Base-by-base conservation (phyloP, 140 eudicot species). In the Senecio squalidus region DNA sequence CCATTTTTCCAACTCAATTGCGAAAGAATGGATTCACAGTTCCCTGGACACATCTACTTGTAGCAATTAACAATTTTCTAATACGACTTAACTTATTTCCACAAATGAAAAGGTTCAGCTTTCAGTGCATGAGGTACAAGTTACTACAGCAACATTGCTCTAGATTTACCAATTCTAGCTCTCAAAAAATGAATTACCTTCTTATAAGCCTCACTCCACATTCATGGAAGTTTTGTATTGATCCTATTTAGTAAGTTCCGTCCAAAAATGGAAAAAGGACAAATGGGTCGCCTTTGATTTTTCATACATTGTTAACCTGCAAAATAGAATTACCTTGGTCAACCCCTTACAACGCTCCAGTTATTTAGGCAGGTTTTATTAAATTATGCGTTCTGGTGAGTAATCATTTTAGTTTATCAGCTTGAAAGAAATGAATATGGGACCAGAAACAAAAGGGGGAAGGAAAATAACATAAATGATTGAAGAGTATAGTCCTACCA, bases 151-250 rank as follows among this genome's bases (percentile, higher is more conserved):
- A 72, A 33, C 43, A 17, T 25, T 55, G 44, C 26, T 64, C 65
- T n/a, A 47, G 66, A 50, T 34, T 28, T 24, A 53, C 71, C 29
- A 52, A 22, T 62, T 41, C 64, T 55, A 64, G 24, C 60, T 29
- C 62, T 28, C 18, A 29, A 58, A 58, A 59, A 58, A 36, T 45
- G 9, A 59, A 49, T 54, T 59, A 27, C 66, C 51, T 68, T 55
- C 57, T 45, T 36, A 59, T 69, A 59, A 36, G 74, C 74, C 68
- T 59, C 74, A 40, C 56, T 60, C 75, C 68, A 60, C 41, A 69
- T 15, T 60, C 15, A 64, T 38, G 62, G 67, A 72, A 36, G 72
- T 49, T 40, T 64, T 20, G 77, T 72, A 43, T 64, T 36, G 61
- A 72, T 72, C 66, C 72, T 61, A 52, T 61, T 53, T 51, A 29